Conservation (phyloP, 495 filamentous ascomycete species). For the Pyrenula massariospora region DNA sequence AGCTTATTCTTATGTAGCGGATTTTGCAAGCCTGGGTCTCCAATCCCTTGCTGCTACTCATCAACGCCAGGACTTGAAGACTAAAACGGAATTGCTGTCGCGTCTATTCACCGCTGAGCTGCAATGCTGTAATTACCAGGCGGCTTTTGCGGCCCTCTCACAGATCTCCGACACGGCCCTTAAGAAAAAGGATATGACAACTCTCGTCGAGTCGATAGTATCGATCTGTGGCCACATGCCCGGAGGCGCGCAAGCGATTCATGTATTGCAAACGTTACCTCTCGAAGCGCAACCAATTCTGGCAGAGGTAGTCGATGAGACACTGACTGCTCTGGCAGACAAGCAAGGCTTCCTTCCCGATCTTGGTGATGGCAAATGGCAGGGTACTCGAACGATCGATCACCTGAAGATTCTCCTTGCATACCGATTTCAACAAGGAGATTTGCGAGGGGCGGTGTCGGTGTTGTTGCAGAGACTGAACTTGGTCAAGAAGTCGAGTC, state of each 20-base stretch:
- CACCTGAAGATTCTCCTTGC: constrained; percentile 81
- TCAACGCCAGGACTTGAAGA: constrained; percentile 26
- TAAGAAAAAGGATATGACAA: constrained; percentile 49
- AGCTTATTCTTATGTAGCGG: constrained; percentile 64
- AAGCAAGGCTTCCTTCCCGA: constrained; percentile 34
- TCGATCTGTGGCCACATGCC: constrained; percentile 43
- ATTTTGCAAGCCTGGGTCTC: constrained; percentile 72
- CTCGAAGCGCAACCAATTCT: constrained; percentile 53
- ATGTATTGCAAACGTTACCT: constrained; percentile 59
- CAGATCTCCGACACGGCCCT: constrained; percentile 57
- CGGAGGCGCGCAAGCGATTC: constrained; percentile 30
- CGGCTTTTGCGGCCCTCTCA: constrained; percentile 69
- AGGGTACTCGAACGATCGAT: constrained; percentile 20
- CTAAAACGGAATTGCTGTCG: constrained; percentile 57
- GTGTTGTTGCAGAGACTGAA: constrained; percentile 59
- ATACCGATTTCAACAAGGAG: constrained; percentile 69
- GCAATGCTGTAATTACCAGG: constrained; percentile 62
- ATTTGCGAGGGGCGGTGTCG: constrained; percentile 81
- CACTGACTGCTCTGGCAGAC: constrained; percentile 43
- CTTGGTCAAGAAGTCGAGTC: constrained; percentile 43
- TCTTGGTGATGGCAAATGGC: constrained; percentile 14
- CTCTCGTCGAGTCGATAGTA: constrained; percentile 60
- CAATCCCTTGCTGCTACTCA: constrained; percentile 42
- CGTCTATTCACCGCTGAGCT: constrained; percentile 75
- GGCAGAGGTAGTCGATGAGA: constrained; percentile 63